A percentile compares a stretch with the other conserved stretches of the same genome.
Evolutionary conservation across 2,329 filamentous ascomycete species (phyloP).

Genomic region (Sporothrix sp.): DNA sequence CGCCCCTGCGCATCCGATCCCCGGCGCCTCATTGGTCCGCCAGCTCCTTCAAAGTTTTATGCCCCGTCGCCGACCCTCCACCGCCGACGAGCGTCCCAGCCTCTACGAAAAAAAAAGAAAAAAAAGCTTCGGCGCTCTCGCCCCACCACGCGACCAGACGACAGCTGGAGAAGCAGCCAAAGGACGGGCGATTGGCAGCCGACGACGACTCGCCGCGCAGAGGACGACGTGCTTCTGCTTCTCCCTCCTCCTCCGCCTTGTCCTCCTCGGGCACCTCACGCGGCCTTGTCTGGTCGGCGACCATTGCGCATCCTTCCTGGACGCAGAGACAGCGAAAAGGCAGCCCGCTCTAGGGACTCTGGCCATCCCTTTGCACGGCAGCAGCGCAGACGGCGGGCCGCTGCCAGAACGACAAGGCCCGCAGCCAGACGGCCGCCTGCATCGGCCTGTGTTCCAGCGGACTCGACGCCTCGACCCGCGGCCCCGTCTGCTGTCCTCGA

Average conservation of each 20-base stretch:
- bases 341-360: background rate
- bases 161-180: background rate
- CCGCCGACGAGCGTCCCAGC: background rate
- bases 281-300: conserved; percentile 12
- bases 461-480: background rate
- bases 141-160: conserved; percentile 6
- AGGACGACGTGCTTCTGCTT: background rate
- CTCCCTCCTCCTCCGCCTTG: background rate
- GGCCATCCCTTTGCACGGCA: conserved; percentile 3
- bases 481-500: background rate
- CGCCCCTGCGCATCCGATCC: conserved; percentile 1
- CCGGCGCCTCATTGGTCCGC: conserved; percentile 2
- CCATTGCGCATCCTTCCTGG: too few relatives aligned
- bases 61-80: background rate
- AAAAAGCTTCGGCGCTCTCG: background rate
- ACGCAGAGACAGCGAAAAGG: too few relatives aligned
- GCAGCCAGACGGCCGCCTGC: conserved; percentile 1
- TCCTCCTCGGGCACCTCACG: conserved; percentile 6
- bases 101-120: conserved; percentile 6
- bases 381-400: background rate
- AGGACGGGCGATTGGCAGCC: background rate
- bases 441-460: background rate
- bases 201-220: background rate
- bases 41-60: background rate
- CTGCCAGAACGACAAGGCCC: background rate